phyloP scores from a whole-genome alignment of 2,329 filamentous ascomycete genomes.

The Exophiala phaeomuriformis region DNA sequence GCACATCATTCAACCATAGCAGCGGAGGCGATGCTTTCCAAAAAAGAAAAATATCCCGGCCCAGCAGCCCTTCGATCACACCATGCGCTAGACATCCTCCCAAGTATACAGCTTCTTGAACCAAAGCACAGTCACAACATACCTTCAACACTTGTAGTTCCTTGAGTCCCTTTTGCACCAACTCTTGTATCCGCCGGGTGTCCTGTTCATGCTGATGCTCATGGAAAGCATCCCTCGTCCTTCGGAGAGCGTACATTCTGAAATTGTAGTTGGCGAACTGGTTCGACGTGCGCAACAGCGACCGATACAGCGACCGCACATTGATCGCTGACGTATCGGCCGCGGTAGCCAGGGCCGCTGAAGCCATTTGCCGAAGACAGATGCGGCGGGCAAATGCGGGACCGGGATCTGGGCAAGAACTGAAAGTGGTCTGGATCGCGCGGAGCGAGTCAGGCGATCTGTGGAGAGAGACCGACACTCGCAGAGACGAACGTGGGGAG shows the following conservation, averaged over 20 bases:
- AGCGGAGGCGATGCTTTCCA: neutral
- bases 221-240: constrained; percentile 83
- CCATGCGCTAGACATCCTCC: neutral
- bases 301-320: constrained; percentile 61
- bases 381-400: neutral
- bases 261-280: constrained; percentile 97
- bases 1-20: too few species aligned
- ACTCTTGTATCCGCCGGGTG: constrained; percentile 69
- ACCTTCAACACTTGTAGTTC: constrained; percentile 91
- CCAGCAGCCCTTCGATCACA: neutral
- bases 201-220: constrained; percentile 70
- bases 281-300: constrained; percentile 73
- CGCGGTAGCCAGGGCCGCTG: constrained; percentile 33
- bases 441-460: neutral
- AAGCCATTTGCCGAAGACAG: constrained; percentile 34
- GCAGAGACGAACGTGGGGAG: neutral
- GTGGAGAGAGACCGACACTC: neutral
- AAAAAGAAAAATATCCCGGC: neutral
- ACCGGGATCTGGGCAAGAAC: neutral
- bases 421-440: neutral
- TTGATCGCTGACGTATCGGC: constrained; percentile 39
- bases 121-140: constrained; percentile 29
- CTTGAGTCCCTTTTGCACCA: constrained; percentile 80
- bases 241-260: constrained; percentile 86
- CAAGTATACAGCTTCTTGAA: neutral